These are phyloP conservation scores for Circinella umbellata DNA, from an alignment of 371 early-diverging fungal genomes.

Conservation along the genomic window DNA sequence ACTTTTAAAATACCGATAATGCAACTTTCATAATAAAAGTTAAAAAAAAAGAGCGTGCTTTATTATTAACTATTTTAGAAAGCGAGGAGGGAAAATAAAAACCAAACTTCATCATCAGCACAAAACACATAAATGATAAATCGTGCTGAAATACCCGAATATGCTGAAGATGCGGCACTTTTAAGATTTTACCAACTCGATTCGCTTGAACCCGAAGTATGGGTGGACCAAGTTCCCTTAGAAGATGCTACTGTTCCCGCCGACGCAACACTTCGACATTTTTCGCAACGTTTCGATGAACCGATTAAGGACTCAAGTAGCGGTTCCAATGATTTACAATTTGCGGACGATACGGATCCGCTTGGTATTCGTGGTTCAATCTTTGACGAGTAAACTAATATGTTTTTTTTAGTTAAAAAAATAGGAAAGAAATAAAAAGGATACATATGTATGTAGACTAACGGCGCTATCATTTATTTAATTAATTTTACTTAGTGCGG, in stretches of 20 bases:
- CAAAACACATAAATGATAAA: conserved; percentile 15
- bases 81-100: no score
- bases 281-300: conserved; percentile 35
- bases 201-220: conserved; percentile 47
- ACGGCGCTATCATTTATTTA: not conserved
- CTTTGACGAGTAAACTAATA: conserved; percentile 43
- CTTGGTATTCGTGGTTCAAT: conserved; percentile 48
- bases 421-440: not conserved
- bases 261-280: conserved; percentile 44
- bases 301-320: conserved; percentile 3
- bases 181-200: conserved; percentile 51
- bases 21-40: not conserved
- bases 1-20: not conserved
- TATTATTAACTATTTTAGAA: not conserved
- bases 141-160: conserved; percentile 38
- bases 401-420: not conserved
- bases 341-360: conserved; percentile 49
- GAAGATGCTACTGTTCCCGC: conserved; percentile 29
- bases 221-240: conserved; percentile 42
- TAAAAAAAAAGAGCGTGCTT: not conserved
- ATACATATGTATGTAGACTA: not conserved
- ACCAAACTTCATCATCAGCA: not conserved
- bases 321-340: conserved; percentile 41
- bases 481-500: conserved; percentile 19
- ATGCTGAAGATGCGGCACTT: conserved; percentile 59